A percentile compares a stretch with the other conserved stretches of the same genome.
phyloP scores from a whole-genome alignment of 768 basidiomycete genomes.

The Phylloporus arenicola region DNA sequence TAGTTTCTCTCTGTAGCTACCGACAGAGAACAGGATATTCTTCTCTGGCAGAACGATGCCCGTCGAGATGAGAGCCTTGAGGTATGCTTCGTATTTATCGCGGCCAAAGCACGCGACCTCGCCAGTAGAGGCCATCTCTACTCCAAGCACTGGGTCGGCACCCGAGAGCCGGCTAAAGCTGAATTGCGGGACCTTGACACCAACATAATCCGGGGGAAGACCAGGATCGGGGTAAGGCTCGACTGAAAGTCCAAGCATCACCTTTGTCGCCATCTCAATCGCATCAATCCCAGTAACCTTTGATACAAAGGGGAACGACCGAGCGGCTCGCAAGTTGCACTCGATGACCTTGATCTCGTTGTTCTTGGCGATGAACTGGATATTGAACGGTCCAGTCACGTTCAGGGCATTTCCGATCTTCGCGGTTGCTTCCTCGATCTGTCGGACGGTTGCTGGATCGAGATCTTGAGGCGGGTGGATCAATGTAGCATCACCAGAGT shows the following conservation, averaged over 20 bases:
- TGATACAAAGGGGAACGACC: conserved; percentile 98
- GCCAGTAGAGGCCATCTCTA: conserved; percentile 99
- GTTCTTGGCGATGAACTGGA: conserved; percentile 99
- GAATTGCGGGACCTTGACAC: conserved; percentile 99
- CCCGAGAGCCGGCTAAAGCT: conserved; percentile 95
- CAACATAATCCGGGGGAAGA: conserved; percentile 90
- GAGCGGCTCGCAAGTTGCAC: conserved; percentile 95
- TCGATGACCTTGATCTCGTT: conserved; percentile 99
- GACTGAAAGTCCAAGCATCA: conserved; percentile 89
- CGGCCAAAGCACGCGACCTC: conserved; percentile 98
- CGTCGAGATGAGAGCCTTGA: conserved; percentile 95
- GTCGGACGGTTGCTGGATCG: conserved; percentile 92
- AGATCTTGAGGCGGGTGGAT: conserved; percentile 98
- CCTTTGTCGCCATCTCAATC: conserved; percentile 98
- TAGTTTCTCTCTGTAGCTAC: conserved; percentile 95
- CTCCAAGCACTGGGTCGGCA: conserved; percentile 95
- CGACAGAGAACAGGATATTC: conserved; percentile 95
- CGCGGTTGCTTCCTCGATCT: conserved; percentile 93
- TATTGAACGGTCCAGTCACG: conserved; percentile 98
- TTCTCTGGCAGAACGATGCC: conserved; percentile 94
- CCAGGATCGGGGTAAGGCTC: conserved; percentile 86
- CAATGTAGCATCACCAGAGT: conserved; percentile 97
- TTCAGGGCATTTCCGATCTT: conserved; percentile 98
- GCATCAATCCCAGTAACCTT: conserved; percentile 98
- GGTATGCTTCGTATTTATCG: conserved; percentile 97